phyloP scores from a whole-genome alignment of 1,284 basidiomycete species.

The Boletus semigastroideus region DNA sequence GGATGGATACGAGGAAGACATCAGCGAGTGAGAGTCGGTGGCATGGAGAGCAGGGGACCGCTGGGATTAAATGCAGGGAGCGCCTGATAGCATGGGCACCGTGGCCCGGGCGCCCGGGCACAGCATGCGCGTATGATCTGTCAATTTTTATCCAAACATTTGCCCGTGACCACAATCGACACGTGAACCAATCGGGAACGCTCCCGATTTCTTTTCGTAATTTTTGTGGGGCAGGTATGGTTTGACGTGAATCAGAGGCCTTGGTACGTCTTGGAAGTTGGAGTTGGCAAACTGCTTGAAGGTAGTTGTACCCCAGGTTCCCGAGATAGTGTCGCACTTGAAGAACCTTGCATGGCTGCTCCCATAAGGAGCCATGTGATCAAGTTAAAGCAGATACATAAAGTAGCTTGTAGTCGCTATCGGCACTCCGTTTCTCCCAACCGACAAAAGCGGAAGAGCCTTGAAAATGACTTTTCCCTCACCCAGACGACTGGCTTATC shows the following conservation, averaged over 20 bases:
- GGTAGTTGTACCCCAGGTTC: no score
- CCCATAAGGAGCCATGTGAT: no score
- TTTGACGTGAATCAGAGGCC: neutral
- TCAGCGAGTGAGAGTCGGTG: neutral
- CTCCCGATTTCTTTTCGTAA: neutral
- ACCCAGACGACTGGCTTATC: no score
- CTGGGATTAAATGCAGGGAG: constrained; percentile 2
- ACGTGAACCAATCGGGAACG: neutral
- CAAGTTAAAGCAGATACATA: no score
- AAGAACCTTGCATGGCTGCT: no score
- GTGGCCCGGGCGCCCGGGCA: no score
- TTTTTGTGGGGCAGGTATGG: neutral
- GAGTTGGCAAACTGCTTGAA: no score
- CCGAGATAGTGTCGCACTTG: no score
- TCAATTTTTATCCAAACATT: neutral
- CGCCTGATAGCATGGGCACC: neutral
- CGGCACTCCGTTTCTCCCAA: no score
- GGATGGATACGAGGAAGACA: constrained; percentile 11
- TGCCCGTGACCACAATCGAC: constrained; percentile 2
- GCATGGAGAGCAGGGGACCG: neutral
- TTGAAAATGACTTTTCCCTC: no score
- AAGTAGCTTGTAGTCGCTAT: no score
- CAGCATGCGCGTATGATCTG: neutral
- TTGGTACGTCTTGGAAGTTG: neutral
- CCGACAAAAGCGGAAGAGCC: no score